Base-by-base conservation (phyloP, 352 stramenopile genomes). In the Phytopythium mirpurense region DNA sequence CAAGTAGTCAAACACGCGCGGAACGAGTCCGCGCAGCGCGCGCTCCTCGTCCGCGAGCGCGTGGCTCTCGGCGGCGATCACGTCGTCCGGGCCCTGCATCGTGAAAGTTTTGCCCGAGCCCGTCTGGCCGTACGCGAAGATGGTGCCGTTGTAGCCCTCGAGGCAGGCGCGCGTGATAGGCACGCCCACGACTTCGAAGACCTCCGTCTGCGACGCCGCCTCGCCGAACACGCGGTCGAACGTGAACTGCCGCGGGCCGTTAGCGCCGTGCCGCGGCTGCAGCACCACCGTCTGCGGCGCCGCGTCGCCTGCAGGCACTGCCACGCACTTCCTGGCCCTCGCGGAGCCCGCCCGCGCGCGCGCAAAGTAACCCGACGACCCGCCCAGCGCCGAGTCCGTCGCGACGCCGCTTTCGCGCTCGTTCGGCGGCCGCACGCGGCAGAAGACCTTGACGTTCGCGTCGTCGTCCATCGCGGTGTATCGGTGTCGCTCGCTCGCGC, bases 201-300 rank as follows among this genome's bases (percentile, higher is more conserved):
- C 82, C 42, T 98, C 79, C 53, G 85, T 78, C 73, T 99, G 96
- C 18, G 64, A 86, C 35, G 93, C 76, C 27, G 84, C 70, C 23
- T 96, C 90, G 49, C 83, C 70, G 67, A 97, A 97, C 5, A 97
- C 88, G 41, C 75, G 73, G 63, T 98, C 92, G 57, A 97, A 98
- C 4, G 86, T 96, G 56, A 96, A 96, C n/a, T 66, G 77, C 36
- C 81, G 76, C 5, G 82, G 50, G 18, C n/a, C n/a, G n/a, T n/a
- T n/a, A n/a, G 54, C 16, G 31, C 61, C 62, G 45, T 79, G 65
- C 32, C 86, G 83, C 36, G 67, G 72, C 14, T 84, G 67, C 9
- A 93, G 62, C 35, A 80, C 59, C 44, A 90, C 52, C 21, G 75
- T 87, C 67, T 89, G 74, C 38, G 78, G 78, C 38, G 63, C 41